Evolutionary conservation across 2,329 filamentous ascomycete species (phyloP).

Genomic region (Sclerotinia trifoliorum): DNA sequence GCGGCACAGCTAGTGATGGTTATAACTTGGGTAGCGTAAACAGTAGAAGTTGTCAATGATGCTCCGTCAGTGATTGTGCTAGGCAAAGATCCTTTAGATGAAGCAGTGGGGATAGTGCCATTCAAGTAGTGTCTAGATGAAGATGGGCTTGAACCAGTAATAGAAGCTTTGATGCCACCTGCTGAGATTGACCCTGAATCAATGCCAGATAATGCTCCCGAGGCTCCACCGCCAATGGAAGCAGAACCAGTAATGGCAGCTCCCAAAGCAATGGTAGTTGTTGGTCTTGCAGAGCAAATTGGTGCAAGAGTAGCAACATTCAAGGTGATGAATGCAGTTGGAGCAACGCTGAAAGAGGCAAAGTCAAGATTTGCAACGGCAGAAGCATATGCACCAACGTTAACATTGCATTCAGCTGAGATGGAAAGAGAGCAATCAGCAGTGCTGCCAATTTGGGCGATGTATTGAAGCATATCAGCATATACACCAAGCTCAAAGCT

Average conservation of each 20-base stretch:
- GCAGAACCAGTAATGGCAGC: background rate
- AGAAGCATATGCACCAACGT: constrained; percentile 31
- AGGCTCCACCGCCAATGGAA: background rate
- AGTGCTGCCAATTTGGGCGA: constrained; percentile 25
- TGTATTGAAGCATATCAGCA: constrained; percentile 32
- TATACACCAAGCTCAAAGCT: constrained; percentile 31
- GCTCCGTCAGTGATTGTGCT: constrained; percentile 25
- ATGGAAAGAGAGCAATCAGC: constrained; percentile 25
- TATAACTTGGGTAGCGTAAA: constrained; percentile 25
- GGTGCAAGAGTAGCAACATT: constrained; percentile 15
- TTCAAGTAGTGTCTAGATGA: background rate
- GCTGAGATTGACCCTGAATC: background rate
- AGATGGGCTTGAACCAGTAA: background rate
- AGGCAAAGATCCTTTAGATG: background rate
- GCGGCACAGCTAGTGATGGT: constrained; percentile 28
- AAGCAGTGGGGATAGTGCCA: background rate
- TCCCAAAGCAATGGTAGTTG: background rate
- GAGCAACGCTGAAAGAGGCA: constrained; percentile 25
- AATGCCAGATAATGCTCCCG: background rate
- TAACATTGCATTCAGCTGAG: constrained; percentile 27
- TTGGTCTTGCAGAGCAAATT: constrained; percentile 5
- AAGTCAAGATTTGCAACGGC: constrained; percentile 30
- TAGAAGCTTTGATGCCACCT: background rate
- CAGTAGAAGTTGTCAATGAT: constrained; percentile 28
- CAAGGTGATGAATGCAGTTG: constrained; percentile 26